Base-by-base conservation (phyloP, 768 basidiomycete species). In the Suillus ampliporus region DNA sequence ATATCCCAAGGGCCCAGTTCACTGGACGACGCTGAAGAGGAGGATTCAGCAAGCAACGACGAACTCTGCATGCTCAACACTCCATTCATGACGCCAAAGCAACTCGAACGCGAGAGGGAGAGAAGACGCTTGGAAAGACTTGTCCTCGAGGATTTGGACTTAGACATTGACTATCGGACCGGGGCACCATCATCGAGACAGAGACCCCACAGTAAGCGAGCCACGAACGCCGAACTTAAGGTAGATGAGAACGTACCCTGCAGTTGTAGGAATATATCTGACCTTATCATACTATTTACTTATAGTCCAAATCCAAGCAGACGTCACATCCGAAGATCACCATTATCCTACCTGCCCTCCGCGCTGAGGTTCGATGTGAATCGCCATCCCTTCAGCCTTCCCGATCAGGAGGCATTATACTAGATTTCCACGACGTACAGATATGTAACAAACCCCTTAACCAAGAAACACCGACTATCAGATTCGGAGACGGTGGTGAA, bases 281-380 rank as follows among this genome's bases (percentile, higher is more conserved):
- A 54, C 51, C 50, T 58, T 54, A 15, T 57, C 19, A 14, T 58
- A 15, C 8, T 41, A 11, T 46, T 19, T 14, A 7, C 23, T 37
- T 56, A 9, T 26, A 60, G 59, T 23, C 59, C 28, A 60, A 52
- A 26, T 37, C 35, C n/a, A 38, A 57, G 15, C 53, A 37, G 23
- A 38, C 9, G 15, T 38, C 47, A 1, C 34, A 19, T 31, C 10
- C 19, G 4, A 28, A 60, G 35, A 60, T 60, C 23, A 60, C 19
- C 59, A 26, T 53, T 7, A 23, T n/a, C 61, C 53, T 51, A 64
- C 23, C 28, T 46, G 58, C 47, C 21, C 69, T 95, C 50, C 86
- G 94, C 21, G 50, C 90, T 23, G 84, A 94, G 71, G 70, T 90
- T 54, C 85, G 91, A 52, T 88, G 85, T 69, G 87, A 89, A 6